Base-by-base conservation (phyloP, 1,139 yeast genomes). In the Lodderomyces theae region DNA sequence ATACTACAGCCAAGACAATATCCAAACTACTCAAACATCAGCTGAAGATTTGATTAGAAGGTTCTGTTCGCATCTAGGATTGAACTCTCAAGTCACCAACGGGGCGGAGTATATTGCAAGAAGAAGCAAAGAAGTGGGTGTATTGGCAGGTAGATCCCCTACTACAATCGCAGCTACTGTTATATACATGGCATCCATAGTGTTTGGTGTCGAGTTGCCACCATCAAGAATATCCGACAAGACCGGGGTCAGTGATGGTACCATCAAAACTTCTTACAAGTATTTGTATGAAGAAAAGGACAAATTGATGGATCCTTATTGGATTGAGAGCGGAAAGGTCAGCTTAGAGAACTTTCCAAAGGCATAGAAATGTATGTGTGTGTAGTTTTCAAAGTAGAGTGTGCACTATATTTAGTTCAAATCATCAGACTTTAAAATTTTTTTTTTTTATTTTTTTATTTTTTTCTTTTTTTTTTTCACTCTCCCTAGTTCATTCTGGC, bases 91-190 rank as follows among this genome's bases (percentile, higher is more conserved):
- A 61, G 83, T 90, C 37, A 86, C 97, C 23, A 86, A 89, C 51
- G 95, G 96, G 4, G 96, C 98, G 3, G 97, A 92, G 61, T 79
- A 84, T 54, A 88, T 92, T 52, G 97, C 96, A 2, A 80, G 89
- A 59, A 77, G 82, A 48, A 88, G 95, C 54, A 87, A 88, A 56
- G 96, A 86, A 45, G 85, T 85, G 46, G 97, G 97, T 41, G 95
- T 94, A 22, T 74, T 92, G 57, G 97, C 96, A 7, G 98, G 98
- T 54, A 79, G 97, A 52, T 88, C 97, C 1, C 98, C 98, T 24
- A 90, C 92, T 39, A 92, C 98, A 29, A 88, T 92, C 56, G 97
- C 98, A 0, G 97, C 97, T 6, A 95, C 97, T 0, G 96, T 95
- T 3, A 92, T 92, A 40, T 92, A 90, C 64, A 84, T 92, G 86